Evolutionary conservation across 2,329 filamentous ascomycete genomes (phyloP), one percentile per base, ranked within the genome.

Genomic region (Aspergillus felis): DNA sequence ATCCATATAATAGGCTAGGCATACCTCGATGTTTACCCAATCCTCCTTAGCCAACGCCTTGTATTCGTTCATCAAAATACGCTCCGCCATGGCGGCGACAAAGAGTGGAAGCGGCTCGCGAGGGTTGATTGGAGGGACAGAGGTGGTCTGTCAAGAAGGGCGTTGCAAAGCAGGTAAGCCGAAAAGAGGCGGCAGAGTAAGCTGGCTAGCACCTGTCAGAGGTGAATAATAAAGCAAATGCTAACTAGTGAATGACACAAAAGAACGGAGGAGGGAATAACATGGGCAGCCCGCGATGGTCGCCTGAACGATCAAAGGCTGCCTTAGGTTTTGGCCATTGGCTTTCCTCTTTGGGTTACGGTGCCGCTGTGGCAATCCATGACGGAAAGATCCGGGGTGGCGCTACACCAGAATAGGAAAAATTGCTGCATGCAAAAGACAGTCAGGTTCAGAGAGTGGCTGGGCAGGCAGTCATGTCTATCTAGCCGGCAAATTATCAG

Each of bases 11-110:
- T 38, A 38, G 29, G 51, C 32, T 42, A 51, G 46, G 69, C 83
- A 61, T 76, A 92, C 90, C 73, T 95, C 89, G 64, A 97, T 91
- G 66, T 93, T 86, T 20, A 96, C 89, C 93, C 93, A 99, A 73
- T 91, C 91, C 81, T 97, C 92, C 74, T 94, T 92, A 55, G 85
- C 82, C 44, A 97, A 83, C 48, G 84, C 82, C 74, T 89, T 88
- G 78, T 91, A 87, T 81, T 97, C 93, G 66, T 89, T 89, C 89
- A 96, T 91, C 56, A 97, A 82, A 53, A 95, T 88, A 68, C 91
- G 87, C 76, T 92, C 88, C 38, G 90, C 87, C 77, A 79, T 79
- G 56, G 52, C 58, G 59, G 58, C n/a, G 6, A 41, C 41, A 20
- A 32, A n/a, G 38, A 29, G 29, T 54, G 24, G 49, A 22, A n/a